Evolutionary conservation across 768 basidiomycete genomes (phyloP).

Genomic region (Tulasnella sp.): DNA sequence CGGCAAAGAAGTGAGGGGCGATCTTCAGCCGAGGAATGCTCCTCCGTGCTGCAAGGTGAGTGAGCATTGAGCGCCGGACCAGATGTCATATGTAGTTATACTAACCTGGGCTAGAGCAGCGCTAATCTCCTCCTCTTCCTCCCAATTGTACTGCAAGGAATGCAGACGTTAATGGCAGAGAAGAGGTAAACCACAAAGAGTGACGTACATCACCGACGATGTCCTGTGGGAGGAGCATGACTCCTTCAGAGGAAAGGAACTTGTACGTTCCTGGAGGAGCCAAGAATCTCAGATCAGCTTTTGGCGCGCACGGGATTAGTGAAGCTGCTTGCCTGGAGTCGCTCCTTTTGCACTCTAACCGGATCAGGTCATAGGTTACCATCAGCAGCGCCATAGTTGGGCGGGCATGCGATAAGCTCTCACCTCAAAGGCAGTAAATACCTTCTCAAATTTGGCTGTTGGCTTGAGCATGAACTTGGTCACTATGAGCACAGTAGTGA

Average conservation of each 20-base stretch:
- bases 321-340: not conserved
- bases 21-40: not conserved
- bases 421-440: conserved; percentile 8
- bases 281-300: not conserved
- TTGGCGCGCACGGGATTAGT: not conserved
- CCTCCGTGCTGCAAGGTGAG: not conserved
- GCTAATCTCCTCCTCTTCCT: not conserved
- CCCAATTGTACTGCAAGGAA: not conserved
- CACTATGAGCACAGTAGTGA: not conserved
- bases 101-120: not conserved
- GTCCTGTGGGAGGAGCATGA: not conserved
- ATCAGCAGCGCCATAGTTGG: not conserved
- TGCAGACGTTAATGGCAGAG: not conserved
- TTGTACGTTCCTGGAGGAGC: not conserved
- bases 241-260: not conserved
- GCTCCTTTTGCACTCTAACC: not conserved
- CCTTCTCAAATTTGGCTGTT: conserved; percentile 12
- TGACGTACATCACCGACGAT: not conserved
- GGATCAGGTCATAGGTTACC: too few species aligned
- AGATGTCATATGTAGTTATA: not conserved
- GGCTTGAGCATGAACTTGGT: conserved; percentile 8
- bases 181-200: not conserved
- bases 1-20: not conserved
- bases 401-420: too few species aligned
- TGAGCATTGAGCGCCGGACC: not conserved